Percentiles rank a stretch among this genome's conserved stretches.
phyloP scores from a whole-genome alignment of 1,139 yeast species.

The Yamadazyma sp. region DNA sequence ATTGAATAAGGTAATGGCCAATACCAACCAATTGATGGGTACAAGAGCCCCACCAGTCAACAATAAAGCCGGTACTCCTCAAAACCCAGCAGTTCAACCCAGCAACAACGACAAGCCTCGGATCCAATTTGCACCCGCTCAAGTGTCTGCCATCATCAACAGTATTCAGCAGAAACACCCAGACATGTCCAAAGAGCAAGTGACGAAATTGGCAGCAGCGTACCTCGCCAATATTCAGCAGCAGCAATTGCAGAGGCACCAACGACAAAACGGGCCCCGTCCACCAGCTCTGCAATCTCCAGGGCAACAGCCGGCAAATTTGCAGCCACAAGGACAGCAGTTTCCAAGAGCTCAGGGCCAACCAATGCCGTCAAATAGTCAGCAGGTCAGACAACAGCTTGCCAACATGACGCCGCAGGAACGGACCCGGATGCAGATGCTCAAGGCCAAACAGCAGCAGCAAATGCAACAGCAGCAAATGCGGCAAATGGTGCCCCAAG shows the following conservation, averaged over 20 bases:
- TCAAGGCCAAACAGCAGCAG: slow-evolving; percentile 34
- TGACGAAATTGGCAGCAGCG: slow-evolving; percentile 69
- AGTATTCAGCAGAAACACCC: slow-evolving; percentile 74
- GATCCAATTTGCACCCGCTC: slow-evolving; percentile 57
- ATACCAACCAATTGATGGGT: slow-evolving; percentile 14
- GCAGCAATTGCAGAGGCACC: slow-evolving; percentile 42
- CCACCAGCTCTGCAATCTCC: slow-evolving; percentile 8
- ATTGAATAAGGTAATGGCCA: slow-evolving; percentile 3
- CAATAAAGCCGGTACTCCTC: slow-evolving; percentile 4
- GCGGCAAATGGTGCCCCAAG: slow-evolving; percentile 6
- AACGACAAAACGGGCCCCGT: slow-evolving; percentile 25
- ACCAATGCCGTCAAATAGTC: slow-evolving; percentile 7
- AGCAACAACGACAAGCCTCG: slow-evolving; percentile 29
- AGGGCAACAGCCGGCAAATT: slow-evolving; percentile 35
- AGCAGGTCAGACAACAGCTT: slow-evolving; percentile 22
- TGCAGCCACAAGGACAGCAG: slow-evolving; percentile 44
- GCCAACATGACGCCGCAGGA: slow-evolving; percentile 40
- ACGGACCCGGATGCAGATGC: slow-evolving; percentile 37
- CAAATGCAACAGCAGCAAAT: slow-evolving; percentile 27
- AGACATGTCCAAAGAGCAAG: slow-evolving; percentile 65
- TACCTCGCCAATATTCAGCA: slow-evolving; percentile 61
- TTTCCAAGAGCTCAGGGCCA: slow-evolving; percentile 30
- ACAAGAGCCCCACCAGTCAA: slow-evolving; percentile 16
- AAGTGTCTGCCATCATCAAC: slow-evolving; percentile 67
- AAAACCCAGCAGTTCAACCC: slow-evolving; percentile 15